These are phyloP conservation scores for Gentiana macrophylla DNA, from an alignment of 257 asterid species.

Conservation along the genomic window DNA sequence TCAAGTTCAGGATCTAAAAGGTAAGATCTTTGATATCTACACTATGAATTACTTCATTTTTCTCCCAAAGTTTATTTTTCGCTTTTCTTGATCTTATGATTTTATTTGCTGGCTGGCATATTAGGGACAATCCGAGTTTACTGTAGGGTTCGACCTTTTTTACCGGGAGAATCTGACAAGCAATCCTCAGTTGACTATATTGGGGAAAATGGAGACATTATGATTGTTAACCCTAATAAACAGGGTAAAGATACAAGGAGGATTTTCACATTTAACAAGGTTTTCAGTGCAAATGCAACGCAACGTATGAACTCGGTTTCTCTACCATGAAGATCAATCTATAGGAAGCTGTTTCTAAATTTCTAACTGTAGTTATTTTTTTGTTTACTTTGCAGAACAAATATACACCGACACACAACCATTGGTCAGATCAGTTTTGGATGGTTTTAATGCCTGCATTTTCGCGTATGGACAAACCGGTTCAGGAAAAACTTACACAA, in stretches of 20 bases:
- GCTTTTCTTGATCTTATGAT: background rate
- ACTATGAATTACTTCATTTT: too few relatives aligned
- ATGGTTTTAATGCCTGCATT: conserved; percentile 83
- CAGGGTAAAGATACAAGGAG: conserved; percentile 77
- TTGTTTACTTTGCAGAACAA: conserved; percentile 48
- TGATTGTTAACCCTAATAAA: conserved; percentile 72
- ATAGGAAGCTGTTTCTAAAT: background rate
- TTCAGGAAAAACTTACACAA: conserved; percentile 86
- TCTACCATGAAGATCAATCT: background rate
- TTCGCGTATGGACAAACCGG: conserved; percentile 96
- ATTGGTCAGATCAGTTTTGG: conserved; percentile 73
- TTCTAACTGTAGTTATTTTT: conserved; percentile 8
- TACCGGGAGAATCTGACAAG: conserved; percentile 40
- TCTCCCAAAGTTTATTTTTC: background rate
- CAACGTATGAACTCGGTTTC: conserved; percentile 45
- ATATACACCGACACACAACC: conserved; percentile 72
- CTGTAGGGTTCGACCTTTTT: conserved; percentile 83
- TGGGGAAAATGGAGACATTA: conserved; percentile 87
- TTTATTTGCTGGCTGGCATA: conserved; percentile 4
- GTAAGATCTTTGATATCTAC: conserved; percentile 21
- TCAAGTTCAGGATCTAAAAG: conserved; percentile 94
- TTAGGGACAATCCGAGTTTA: conserved; percentile 82
- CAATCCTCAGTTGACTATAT: conserved; percentile 77
- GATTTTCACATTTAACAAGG: conserved; percentile 76
- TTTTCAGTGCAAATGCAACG: conserved; percentile 55